Evolutionary conservation across 163 green algal genomes (phyloP).

Genomic region (Chlorella variabilis): DNA sequence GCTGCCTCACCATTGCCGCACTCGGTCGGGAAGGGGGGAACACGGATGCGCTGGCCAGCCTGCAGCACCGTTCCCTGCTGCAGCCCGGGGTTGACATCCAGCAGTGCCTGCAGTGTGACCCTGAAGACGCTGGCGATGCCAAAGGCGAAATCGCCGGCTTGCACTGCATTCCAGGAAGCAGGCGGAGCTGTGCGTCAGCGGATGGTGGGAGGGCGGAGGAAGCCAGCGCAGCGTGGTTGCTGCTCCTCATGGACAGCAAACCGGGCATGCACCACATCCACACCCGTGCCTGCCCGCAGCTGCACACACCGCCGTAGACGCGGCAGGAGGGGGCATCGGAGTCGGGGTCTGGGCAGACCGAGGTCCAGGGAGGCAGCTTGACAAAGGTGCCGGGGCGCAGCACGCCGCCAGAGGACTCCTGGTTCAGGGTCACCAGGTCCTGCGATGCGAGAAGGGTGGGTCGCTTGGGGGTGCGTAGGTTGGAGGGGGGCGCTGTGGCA

Average conservation of each 20-base stretch:
- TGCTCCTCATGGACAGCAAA: no score
- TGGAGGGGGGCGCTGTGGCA: not conserved
- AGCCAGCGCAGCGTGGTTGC: not conserved
- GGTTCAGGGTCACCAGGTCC: conserved; percentile 9
- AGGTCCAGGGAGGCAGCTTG: conserved; percentile 7
- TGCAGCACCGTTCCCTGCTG: not conserved
- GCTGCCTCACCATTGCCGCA: conserved; percentile 20
- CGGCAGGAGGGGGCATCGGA: conserved; percentile 35
- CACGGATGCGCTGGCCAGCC: conserved; percentile 22
- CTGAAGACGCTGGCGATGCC: conserved; percentile 33
- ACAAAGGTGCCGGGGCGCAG: conserved; percentile 1
- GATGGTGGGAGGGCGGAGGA: not conserved
- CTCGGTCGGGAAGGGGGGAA: conserved; percentile 10
- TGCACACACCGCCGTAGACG: conserved; percentile 32
- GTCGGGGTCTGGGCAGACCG: conserved; percentile 34
- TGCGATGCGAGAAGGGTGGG: not conserved
- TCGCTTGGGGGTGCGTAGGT: no score
- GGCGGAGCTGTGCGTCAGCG: not conserved
- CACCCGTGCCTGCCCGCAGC: no score
- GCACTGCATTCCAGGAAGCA: not conserved
- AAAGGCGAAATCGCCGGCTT: conserved; percentile 35
- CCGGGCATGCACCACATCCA: no score
- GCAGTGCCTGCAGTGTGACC: conserved; percentile 26
- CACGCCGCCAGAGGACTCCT: not conserved
- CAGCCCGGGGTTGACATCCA: conserved; percentile 37